phyloP scores from a whole-genome alignment of 108 stramenopile species.

The Nitzschia inconspicua region DNA sequence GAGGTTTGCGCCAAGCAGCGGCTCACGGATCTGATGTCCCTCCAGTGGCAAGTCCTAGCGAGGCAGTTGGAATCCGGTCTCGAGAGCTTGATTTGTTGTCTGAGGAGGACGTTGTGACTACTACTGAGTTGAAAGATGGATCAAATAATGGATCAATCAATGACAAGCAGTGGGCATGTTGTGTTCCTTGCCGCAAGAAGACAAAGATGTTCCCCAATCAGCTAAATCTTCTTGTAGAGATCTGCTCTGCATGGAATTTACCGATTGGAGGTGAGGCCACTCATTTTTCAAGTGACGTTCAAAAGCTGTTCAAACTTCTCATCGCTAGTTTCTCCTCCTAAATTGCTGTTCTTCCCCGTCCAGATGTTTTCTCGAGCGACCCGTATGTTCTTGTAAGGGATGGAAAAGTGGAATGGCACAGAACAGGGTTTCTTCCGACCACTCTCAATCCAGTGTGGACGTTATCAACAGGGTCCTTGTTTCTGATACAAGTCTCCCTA shows the following conservation, averaged over 20 bases:
- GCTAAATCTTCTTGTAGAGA: conserved; percentile 34
- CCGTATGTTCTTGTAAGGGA: conserved; percentile 47
- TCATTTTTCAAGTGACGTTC: background rate
- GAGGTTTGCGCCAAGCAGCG: conserved; percentile 1
- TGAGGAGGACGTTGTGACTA: background rate
- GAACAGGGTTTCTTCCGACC: conserved; percentile 37
- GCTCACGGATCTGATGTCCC: background rate
- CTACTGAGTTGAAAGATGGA: background rate
- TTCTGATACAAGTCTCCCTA: conserved; percentile 38
- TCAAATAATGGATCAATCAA: background rate
- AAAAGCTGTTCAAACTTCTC: background rate
- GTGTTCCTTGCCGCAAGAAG: no score
- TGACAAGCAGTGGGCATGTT: background rate
- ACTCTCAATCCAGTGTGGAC: conserved; percentile 69
- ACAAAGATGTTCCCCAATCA: no score
- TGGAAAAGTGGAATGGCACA: conserved; percentile 41
- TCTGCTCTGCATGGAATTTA: conserved; percentile 35
- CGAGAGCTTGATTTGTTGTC: background rate
- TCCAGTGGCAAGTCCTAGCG: background rate
- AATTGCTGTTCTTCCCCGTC: background rate
- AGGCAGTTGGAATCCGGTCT: background rate
- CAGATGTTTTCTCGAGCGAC: conserved; percentile 32
- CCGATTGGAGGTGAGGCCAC: conserved; percentile 5
- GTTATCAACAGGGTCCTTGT: conserved; percentile 43
- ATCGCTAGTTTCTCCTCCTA: background rate